Percentiles rank a stretch among this genome's conserved stretches.
These are phyloP conservation scores for Penicillium cataractarum DNA, from an alignment of 495 filamentous ascomycete species.

Conservation along the genomic window DNA sequence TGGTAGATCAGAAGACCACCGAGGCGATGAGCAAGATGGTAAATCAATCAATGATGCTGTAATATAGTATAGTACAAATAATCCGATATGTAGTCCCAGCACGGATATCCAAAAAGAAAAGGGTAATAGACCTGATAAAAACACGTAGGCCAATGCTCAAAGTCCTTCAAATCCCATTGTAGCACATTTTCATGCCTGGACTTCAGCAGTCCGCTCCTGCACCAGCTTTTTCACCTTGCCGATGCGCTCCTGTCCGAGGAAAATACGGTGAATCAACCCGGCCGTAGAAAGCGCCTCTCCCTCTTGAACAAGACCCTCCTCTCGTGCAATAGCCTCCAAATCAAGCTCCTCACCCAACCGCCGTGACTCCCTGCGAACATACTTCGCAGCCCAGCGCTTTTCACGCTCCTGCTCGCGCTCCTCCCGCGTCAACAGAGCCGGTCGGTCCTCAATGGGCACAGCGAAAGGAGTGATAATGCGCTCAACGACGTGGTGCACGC, in stretches of 20 bases:
- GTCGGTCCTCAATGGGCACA: slow-evolving; percentile 60
- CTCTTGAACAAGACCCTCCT: slow-evolving; percentile 2
- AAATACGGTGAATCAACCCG: slow-evolving; percentile 28
- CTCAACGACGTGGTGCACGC: slow-evolving; percentile 77
- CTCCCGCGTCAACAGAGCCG: slow-evolving; percentile 64
- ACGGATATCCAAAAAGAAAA: slow-evolving; percentile 19
- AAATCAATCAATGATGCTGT: slow-evolving; percentile 13
- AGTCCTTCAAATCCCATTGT: not conserved
- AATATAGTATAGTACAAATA: slow-evolving; percentile 31
- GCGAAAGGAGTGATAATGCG: slow-evolving; percentile 76
- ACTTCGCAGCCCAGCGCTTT: slow-evolving; percentile 53
- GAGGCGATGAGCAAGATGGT: not conserved
- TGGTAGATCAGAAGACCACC: not conserved
- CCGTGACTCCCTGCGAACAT: slow-evolving; percentile 46
- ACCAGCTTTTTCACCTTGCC: slow-evolving; percentile 35
- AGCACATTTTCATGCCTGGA: not conserved
- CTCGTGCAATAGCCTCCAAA: slow-evolving; percentile 13
- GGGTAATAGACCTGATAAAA: slow-evolving; percentile 6
- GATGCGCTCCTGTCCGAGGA: slow-evolving; percentile 25
- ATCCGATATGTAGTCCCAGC: slow-evolving; percentile 25
- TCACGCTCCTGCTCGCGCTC: slow-evolving; percentile 58
- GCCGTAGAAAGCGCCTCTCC: slow-evolving; percentile 21
- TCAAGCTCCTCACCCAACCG: slow-evolving; percentile 31
- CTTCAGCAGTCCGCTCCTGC: slow-evolving; percentile 16
- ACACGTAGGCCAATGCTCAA: not conserved